These are phyloP conservation scores for Ophioceras dolichostomum DNA, from an alignment of 2,329 filamentous ascomycete genomes.

Conservation along the genomic window DNA sequence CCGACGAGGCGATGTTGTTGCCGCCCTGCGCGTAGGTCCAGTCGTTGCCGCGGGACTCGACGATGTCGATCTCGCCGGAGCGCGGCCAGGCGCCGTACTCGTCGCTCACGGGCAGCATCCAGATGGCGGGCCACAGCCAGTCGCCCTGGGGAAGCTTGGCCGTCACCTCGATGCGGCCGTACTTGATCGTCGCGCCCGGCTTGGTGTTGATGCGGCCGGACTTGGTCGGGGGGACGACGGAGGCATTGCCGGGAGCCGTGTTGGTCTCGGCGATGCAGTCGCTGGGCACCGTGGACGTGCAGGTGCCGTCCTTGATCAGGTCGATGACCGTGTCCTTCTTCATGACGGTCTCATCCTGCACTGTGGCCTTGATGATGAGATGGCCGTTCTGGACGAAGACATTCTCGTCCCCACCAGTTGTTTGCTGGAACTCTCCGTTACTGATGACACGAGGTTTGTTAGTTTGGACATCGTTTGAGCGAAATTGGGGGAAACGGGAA, in stretches of 20 bases:
- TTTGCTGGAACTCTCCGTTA: conserved; percentile 72
- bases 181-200: conserved; percentile 59
- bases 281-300: conserved; percentile 46
- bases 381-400: conserved; percentile 58
- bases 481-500: too few relatives aligned
- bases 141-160: conserved; percentile 67
- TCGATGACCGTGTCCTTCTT: conserved; percentile 56
- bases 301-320: conserved; percentile 51
- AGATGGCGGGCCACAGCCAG: conserved; percentile 89
- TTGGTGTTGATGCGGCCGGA: conserved; percentile 71
- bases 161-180: conserved; percentile 68
- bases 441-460: conserved; percentile 22
- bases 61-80: conserved; percentile 76
- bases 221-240: conserved; percentile 64
- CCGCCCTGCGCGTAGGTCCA: conserved; percentile 64
- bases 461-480: too few relatives aligned
- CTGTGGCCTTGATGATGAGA: conserved; percentile 65
- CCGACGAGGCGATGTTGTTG: conserved; percentile 68
- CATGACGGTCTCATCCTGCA: conserved; percentile 57
- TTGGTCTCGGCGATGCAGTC: conserved; percentile 65
- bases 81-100: conserved; percentile 67
- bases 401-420: conserved; percentile 61
- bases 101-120: conserved; percentile 67
- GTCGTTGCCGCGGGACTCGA: conserved; percentile 74
- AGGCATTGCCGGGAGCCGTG: conserved; percentile 54